These are phyloP conservation scores for Tuber aestivum DNA, from an alignment of 495 filamentous ascomycete genomes.

Conservation along the genomic window DNA sequence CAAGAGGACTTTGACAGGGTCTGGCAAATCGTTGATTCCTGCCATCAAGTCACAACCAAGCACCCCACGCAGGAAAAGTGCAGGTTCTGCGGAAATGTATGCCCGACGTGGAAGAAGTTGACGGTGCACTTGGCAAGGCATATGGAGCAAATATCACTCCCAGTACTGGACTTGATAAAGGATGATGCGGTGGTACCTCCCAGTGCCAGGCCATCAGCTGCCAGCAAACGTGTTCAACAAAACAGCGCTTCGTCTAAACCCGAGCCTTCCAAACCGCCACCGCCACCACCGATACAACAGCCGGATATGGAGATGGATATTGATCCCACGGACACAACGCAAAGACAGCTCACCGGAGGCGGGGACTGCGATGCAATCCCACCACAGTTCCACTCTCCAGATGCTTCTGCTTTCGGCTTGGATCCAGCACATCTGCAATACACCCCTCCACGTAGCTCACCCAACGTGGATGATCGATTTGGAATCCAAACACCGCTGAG, in stretches of 20 bases:
- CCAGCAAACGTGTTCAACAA: conserved; percentile 5
- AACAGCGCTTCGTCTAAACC: neutral
- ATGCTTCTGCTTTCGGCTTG: neutral
- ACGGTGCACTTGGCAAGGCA: conserved; percentile 93
- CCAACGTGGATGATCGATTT: conserved; percentile 22
- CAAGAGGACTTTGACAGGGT: conserved; percentile 55
- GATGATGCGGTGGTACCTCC: conserved; percentile 39
- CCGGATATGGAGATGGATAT: conserved; percentile 25
- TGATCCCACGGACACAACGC: conserved; percentile 18
- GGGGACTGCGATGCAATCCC: conserved; percentile 15
- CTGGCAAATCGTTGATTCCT: conserved; percentile 72
- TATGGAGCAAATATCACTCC: conserved; percentile 90
- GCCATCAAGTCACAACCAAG: conserved; percentile 62
- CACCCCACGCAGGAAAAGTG: conserved; percentile 74
- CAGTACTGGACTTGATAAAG: conserved; percentile 69
- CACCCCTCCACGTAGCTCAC: conserved; percentile 27
- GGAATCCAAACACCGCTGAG: conserved; percentile 14
- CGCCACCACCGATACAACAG: conserved; percentile 7
- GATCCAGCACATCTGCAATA: conserved; percentile 20
- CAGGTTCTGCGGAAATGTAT: conserved; percentile 79
- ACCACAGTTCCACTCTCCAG: conserved; percentile 3
- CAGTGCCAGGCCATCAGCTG: conserved; percentile 14
- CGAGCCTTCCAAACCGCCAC: neutral
- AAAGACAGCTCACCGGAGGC: conserved; percentile 12
- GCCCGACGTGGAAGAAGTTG: conserved; percentile 86